phyloP scores from a whole-genome alignment of 2,329 filamentous ascomycete species.

The Aspergillus carbonarius region DNA sequence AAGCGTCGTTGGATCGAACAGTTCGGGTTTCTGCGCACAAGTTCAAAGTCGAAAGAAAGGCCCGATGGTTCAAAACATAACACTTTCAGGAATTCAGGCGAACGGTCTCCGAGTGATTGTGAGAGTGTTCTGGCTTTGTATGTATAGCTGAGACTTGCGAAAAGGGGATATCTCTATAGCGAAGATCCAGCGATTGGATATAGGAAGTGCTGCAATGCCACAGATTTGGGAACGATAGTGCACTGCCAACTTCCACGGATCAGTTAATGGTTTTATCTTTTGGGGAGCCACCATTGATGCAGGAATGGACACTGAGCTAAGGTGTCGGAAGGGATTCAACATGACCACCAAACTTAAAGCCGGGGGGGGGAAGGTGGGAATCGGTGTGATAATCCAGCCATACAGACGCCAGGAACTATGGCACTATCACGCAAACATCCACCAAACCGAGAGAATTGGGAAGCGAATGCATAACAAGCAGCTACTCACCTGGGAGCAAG shows the following conservation, averaged over 20 bases:
- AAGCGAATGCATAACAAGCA: not conserved
- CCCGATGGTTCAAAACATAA: not conserved
- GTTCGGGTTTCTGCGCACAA: not conserved
- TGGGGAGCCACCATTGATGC: not conserved
- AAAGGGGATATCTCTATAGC: not conserved
- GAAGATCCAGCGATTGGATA: not conserved
- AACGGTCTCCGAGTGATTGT: not conserved
- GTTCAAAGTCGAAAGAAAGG: not conserved
- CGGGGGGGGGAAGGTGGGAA: too few relatives aligned
- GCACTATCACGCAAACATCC: not conserved
- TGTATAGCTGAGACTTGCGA: not conserved
- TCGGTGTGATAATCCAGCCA: not conserved
- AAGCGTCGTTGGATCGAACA: not conserved
- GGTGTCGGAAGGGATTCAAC: not conserved
- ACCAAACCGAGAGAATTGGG: not conserved
- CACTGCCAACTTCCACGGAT: conserved; percentile 4
- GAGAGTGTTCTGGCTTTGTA: not conserved
- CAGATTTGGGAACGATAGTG: conserved; percentile 8
- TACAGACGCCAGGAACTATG: not conserved
- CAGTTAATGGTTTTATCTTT: conserved; percentile 10
- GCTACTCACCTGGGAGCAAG: conserved; percentile 1
- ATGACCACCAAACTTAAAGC: not conserved
- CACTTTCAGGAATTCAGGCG: not conserved
- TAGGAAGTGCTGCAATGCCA: conserved; percentile 8
- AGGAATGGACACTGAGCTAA: not conserved